phyloP scores from a whole-genome alignment of 129 eudicot species.

The Flaveria linearis region DNA sequence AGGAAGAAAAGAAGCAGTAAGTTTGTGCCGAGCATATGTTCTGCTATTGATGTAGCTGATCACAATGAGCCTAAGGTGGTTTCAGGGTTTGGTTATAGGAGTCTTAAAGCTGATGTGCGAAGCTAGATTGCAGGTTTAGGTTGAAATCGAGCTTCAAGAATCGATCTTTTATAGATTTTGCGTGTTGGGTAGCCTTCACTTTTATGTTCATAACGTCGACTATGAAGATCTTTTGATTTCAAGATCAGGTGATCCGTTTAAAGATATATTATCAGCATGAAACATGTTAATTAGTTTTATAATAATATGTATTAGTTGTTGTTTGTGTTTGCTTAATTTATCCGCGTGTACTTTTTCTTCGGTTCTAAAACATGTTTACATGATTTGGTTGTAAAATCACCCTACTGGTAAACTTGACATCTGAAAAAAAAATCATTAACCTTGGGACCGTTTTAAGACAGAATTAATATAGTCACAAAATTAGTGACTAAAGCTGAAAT shows the following conservation, averaged over 20 bases:
- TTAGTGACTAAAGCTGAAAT: too few relatives aligned
- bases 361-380: constrained; percentile 22
- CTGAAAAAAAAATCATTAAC: too few relatives aligned
- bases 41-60: constrained; percentile 58
- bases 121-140: constrained; percentile 47
- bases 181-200: too few relatives aligned
- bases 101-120: constrained; percentile 43
- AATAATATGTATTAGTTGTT: background rate
- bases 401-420: background rate
- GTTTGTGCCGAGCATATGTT: constrained; percentile 64
- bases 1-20: constrained; percentile 53
- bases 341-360: constrained; percentile 34
- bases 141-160: constrained; percentile 45
- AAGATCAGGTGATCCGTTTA: constrained; percentile 45
- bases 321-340: constrained; percentile 47
- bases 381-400: constrained; percentile 27
- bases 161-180: too few relatives aligned
- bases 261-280: constrained; percentile 13
- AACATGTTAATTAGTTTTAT: constrained; percentile 8
- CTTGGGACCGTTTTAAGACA: too few relatives aligned
- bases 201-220: too few relatives aligned
- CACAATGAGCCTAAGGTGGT: constrained; percentile 42
- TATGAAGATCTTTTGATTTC: background rate
- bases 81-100: constrained; percentile 52
- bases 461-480: too few relatives aligned